Evolutionary conservation across 176 grass and related monocot species (phyloP), one percentile per base, ranked within the genome.

Genomic region (Musa itinerans): DNA sequence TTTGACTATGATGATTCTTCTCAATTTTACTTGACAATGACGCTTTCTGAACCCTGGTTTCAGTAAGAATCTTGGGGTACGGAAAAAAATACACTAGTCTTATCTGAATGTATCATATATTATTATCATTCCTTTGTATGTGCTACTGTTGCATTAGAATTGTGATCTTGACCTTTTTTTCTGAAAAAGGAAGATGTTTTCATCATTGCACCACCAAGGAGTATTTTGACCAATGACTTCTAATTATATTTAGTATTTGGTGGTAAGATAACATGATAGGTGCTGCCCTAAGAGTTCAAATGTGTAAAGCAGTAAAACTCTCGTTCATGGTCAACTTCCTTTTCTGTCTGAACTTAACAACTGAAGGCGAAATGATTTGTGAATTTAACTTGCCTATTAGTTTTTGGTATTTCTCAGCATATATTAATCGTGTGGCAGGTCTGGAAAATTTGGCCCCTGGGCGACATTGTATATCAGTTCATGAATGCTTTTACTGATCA

Each of bases 401-500:
- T 1, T 43, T 16, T 69, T 15, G 25, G 43, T 34, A 16, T 69
- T 69, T 17, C 5, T 17, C 57, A 17, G 14, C 8, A 14, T 61
- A 61, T 17, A n/a, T 61, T 61, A 12, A 27, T 74, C 5, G 25
- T 56, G 50, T 70, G 34, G 15, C 76, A 94, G 95, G 79, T 94
- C 76, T 99, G 88, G 88, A 84, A 99, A 77, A 87, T 94, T 69
- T 87, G 89, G 82, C 95, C 90, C 72, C 78, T 99, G 82, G 95
- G 95, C 20, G 67, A 54, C 81, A 51, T 81, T 59, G 83, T 99
- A 52, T 86, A 91, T 87, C 90, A 91, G 62, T 99, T 99, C 81
- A 99, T 99, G 95, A 99, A 83, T n/a, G 90, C 95, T 71, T 99
- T 99, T 68, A 99, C 88, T 25, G 95, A 99, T 81, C 95, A 99